Conservation (phyloP, 2,329 filamentous ascomycete species). For the Fusarium sp. region DNA sequence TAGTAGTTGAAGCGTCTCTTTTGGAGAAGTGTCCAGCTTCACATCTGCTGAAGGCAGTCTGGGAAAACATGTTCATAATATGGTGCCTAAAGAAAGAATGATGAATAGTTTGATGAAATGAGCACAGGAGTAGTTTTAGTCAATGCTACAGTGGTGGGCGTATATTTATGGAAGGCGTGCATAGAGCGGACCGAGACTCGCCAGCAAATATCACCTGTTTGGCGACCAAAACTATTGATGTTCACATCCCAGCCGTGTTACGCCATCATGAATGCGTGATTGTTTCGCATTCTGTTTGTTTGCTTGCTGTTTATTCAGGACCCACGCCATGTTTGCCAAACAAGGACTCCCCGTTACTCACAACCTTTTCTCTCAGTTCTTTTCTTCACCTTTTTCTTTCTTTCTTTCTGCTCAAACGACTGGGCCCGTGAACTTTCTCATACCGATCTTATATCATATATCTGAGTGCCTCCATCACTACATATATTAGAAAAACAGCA, state of each 20-base stretch:
- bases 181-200: accelerated
- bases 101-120: no score
- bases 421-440: no score
- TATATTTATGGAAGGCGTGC: no score
- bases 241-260: no score
- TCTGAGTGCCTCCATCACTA: no score
- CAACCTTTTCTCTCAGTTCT: neutral
- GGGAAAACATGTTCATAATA: no score
- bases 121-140: no score
- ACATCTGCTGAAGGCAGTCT: neutral
- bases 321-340: neutral
- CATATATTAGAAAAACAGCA: no score
- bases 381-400: neutral
- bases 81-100: no score
- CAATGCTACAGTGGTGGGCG: no score
- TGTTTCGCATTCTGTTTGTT: neutral
- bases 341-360: neutral
- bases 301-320: neutral
- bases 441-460: no score
- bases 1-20: neutral
- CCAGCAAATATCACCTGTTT: neutral
- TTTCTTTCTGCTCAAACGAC: neutral
- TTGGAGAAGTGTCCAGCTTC: neutral
- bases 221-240: no score
- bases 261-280: neutral